Evolutionary conservation across 495 filamentous ascomycete genomes (phyloP), one percentile per base, ranked within the genome.

Genomic region (Xylaria bambusicola): DNA sequence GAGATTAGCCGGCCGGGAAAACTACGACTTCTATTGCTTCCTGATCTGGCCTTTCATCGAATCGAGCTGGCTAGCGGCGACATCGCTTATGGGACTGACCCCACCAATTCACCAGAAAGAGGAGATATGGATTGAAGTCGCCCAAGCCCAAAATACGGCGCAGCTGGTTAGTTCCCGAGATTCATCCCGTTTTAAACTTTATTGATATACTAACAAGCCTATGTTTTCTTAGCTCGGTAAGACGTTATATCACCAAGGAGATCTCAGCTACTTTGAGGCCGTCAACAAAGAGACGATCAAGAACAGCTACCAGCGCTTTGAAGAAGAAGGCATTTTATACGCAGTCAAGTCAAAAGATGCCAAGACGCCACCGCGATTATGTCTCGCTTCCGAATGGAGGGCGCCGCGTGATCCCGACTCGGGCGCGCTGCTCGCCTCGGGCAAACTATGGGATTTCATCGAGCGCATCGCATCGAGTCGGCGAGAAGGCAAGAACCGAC

Each of bases 1-100:
- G 71, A 81, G 93, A 20, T 75, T 79, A 2, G 84, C 81, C 35
- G 94, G 93, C 2, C 78, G 93, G 21, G 93, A 98, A 68, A 97
- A 97, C 66, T 98, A 87, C 68, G 94, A 98, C 66, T 98, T 98
- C 72, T 97, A 98, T 74, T 97, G 92, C 73, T 98, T 97, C 80
- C 73, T 98, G 20, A 91, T 98, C 61, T 98, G 94, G 94, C 94
- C 94, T 0, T 98, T 98, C 65, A 92, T 97, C 56, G 94, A 98
- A 69, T 88, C 91, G 0, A 85, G 79, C 46, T 98, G 94, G 94
- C 84, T 98, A 13, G 92, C 90, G 6, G 87, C 91, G 0, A 87
- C 97, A 0, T 89, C 90, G 2, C 80, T 97, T 1, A 85, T 95
- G 72, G 90, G 92, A 10, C 80, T 98, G 7, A 88, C 89, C 0